Percentiles rank a stretch among this genome's conserved stretches.
phyloP scores from a whole-genome alignment of 208 protist genomes.

The Trypanosoma theileri region DNA sequence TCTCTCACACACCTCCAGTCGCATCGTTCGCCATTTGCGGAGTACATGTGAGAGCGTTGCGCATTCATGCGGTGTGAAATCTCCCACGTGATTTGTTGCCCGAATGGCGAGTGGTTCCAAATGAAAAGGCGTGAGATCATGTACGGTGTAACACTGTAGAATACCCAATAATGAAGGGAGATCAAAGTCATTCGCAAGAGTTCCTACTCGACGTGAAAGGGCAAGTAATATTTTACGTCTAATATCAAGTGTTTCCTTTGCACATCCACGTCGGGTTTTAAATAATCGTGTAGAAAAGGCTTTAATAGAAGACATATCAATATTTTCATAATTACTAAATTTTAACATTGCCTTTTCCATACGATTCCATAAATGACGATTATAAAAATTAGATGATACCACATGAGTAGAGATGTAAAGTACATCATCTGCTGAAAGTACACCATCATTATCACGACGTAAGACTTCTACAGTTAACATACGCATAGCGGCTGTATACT shows the following conservation, averaged over 20 bases:
- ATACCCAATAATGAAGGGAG: conserved; percentile 83
- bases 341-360: conserved; percentile 66
- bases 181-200: conserved; percentile 89
- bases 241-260: conserved; percentile 80
- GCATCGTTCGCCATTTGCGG: conserved; percentile 75
- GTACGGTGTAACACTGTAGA: conserved; percentile 87
- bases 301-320: conserved; percentile 85
- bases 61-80: conserved; percentile 87
- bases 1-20: conserved; percentile 84
- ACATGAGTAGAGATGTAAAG: conserved; percentile 86
- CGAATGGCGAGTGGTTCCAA: conserved; percentile 80
- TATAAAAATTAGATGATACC: conserved; percentile 86
- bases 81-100: conserved; percentile 80
- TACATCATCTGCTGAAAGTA: conserved; percentile 85
- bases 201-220: conserved; percentile 68
- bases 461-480: conserved; percentile 80
- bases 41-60: conserved; percentile 80
- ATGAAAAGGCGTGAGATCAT: conserved; percentile 75
- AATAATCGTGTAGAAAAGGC: conserved; percentile 86
- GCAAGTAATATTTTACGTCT: conserved; percentile 77
- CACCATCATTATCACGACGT: conserved; percentile 77
- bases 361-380: conserved; percentile 86
- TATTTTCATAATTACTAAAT: conserved; percentile 56
- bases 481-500: conserved; percentile 79
- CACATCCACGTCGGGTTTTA: conserved; percentile 79